Conservation (phyloP, 2,329 filamentous ascomycete genomes). For the Delphinella strobiligena region DNA sequence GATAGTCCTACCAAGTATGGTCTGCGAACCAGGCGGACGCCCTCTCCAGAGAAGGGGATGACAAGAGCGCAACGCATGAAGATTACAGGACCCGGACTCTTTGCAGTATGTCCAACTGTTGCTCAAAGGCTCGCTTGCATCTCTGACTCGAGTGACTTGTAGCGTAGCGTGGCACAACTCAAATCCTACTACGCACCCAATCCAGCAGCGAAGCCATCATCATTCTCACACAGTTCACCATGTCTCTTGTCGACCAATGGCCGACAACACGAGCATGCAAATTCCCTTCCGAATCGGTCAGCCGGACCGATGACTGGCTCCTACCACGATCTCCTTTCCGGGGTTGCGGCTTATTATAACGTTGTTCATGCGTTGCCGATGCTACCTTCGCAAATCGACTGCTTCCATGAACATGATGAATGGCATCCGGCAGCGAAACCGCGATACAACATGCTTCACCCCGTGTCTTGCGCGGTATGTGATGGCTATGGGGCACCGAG, state of each 20-base stretch:
- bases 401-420: slow-evolving; percentile 4
- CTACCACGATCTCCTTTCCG: not conserved
- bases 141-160: not conserved
- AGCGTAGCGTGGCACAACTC: not conserved
- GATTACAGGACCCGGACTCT: slow-evolving; percentile 10
- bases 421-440: slow-evolving; percentile 4
- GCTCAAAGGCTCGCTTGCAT: not conserved
- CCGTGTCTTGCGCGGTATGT: slow-evolving; percentile 5
- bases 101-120: slow-evolving; percentile 5
- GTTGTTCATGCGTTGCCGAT: slow-evolving; percentile 6
- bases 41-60: slow-evolving; percentile 5
- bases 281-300: not conserved
- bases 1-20: slow-evolving; percentile 13
- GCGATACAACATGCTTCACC: slow-evolving; percentile 2
- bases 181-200: not conserved
- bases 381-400: slow-evolving; percentile 1
- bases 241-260: not conserved
- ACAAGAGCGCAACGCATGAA: slow-evolving; percentile 6
- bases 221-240: slow-evolving; percentile 1
- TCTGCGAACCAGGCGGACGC: slow-evolving; percentile 3
- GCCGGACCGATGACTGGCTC: not conserved
- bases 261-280: not conserved
- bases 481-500: slow-evolving; percentile 5
- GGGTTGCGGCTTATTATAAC: slow-evolving; percentile 1
- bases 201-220: not conserved